Evolutionary conservation across 2,329 filamentous ascomycete genomes (phyloP).

Genomic region (Hirsutella minnesotensis): DNA sequence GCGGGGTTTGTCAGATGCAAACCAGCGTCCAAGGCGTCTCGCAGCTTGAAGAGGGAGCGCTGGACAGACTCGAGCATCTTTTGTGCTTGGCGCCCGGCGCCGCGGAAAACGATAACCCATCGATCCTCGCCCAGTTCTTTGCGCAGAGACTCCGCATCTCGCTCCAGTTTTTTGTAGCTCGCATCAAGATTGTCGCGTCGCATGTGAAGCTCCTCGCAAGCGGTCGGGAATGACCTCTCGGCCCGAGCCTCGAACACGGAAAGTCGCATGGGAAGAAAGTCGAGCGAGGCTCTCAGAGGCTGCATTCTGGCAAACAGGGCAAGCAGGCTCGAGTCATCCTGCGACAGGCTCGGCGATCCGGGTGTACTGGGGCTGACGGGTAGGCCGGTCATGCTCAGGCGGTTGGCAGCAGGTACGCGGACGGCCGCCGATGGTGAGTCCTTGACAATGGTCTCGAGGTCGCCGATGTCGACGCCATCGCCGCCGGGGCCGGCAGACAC

Average conservation of each 20-base stretch:
- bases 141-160: slow-evolving; percentile 78
- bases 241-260: slow-evolving; percentile 76
- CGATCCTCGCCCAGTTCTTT: slow-evolving; percentile 90
- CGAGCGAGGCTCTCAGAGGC: slow-evolving; percentile 79
- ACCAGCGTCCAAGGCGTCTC: slow-evolving; percentile 64
- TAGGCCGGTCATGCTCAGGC: slow-evolving; percentile 57
- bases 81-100: slow-evolving; percentile 79
- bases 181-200: slow-evolving; percentile 63
- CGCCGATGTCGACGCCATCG: slow-evolving; percentile 66
- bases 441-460: slow-evolving; percentile 87
- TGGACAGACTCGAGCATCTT: slow-evolving; percentile 97
- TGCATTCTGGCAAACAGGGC: slow-evolving; percentile 93
- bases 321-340: slow-evolving; percentile 80
- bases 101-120: slow-evolving; percentile 92
- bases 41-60: slow-evolving; percentile 71
- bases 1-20: slow-evolving; percentile 62
- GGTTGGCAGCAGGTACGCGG: slow-evolving; percentile 44
- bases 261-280: slow-evolving; percentile 90
- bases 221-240: slow-evolving; percentile 70
- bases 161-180: slow-evolving; percentile 80
- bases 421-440: slow-evolving; percentile 53
- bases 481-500: slow-evolving; percentile 51
- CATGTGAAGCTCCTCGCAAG: slow-evolving; percentile 77
- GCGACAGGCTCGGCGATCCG: slow-evolving; percentile 40
- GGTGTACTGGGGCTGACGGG: slow-evolving; percentile 52